Evolutionary conservation across 2,329 filamentous ascomycete species (phyloP), one percentile per base, ranked within the genome.

Genomic region (Penicillium thymicola): DNA sequence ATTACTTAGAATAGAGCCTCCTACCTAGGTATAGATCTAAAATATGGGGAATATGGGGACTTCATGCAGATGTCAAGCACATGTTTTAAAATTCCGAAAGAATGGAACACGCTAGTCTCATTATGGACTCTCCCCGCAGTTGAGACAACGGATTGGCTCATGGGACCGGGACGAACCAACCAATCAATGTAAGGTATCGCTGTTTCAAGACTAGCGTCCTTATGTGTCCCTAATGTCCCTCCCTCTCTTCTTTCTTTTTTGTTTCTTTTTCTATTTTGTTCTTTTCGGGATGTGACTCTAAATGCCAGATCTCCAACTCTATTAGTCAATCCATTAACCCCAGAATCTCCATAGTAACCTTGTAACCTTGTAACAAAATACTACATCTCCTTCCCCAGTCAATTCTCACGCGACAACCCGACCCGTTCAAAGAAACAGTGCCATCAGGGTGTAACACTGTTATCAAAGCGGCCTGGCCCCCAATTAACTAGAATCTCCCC

Each of bases 371-470:
- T 46, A 21, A 44, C 38, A 11, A 50, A 37, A 55, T 55, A 55
- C 53, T 32, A 51, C 53, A 21, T 36, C 30, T n/a, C 8, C 6
- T n/a, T 7, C 18, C 32, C 50, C 49, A n/a, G 28, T 18, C 21
- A 21, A 21, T 42, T 42, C 30, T 13, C 44, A 42, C 32, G 49
- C 42, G 45, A 55, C 41, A 36, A 36, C 42, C 14, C 11, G 37
- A 16, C 11, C n/a, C 7, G 32, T 16, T 8, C 27, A 54, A 42
- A 40, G 54, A 46, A 7, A 55, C 54, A 50, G 59, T 61, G 25
- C 51, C 59, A 61, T 57, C 46, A 40, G 21, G 28, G 57, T 65
- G 63, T 60, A 63, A 65, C 63, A 58, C 59, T 62, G 36, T 54
- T 60, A 65, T 63, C 60, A 59, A 59, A 62, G 62, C 57, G 59